Percentiles rank a stretch among this genome's conserved stretches.
phyloP scores from a whole-genome alignment of 129 eudicot species.

The Gnaphalium uliginosum region DNA sequence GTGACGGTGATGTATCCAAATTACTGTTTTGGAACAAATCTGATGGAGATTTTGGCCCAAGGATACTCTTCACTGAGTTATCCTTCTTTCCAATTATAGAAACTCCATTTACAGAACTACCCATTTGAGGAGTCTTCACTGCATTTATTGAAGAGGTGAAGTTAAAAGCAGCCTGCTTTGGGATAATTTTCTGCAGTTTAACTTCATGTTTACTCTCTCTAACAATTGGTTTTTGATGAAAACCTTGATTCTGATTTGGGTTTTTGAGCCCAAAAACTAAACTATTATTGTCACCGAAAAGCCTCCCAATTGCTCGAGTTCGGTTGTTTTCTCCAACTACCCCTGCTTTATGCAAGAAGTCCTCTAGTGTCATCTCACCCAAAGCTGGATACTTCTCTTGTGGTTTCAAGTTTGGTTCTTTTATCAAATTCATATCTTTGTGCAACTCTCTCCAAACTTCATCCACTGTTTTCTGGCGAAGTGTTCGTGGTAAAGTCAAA shows the following conservation, averaged over 20 bases:
- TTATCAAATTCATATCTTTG: conserved; percentile 41
- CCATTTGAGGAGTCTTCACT: conserved; percentile 38
- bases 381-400: conserved; percentile 56
- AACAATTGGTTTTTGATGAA: conserved; percentile 32
- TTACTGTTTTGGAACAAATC: conserved; percentile 39
- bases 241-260: conserved; percentile 37
- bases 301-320: conserved; percentile 35
- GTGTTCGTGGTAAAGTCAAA: conserved; percentile 60
- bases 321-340: conserved; percentile 58
- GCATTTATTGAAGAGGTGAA: conserved; percentile 44
- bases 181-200: conserved; percentile 41
- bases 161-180: conserved; percentile 55
- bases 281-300: conserved; percentile 34
- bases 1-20: conserved; percentile 47
- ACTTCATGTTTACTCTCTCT: conserved; percentile 33
- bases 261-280: conserved; percentile 46
- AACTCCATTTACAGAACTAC: conserved; percentile 37
- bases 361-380: conserved; percentile 81
- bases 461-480: conserved; percentile 78
- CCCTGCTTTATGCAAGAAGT: conserved; percentile 65
- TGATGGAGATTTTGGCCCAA: conserved; percentile 21
- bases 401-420: conserved; percentile 39
- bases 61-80: conserved; percentile 31
- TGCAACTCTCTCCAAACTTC: conserved; percentile 74
- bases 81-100: conserved; percentile 34